Evolutionary conservation across 2,329 filamentous ascomycete genomes (phyloP).

Genomic region (Alternaria longipes): DNA sequence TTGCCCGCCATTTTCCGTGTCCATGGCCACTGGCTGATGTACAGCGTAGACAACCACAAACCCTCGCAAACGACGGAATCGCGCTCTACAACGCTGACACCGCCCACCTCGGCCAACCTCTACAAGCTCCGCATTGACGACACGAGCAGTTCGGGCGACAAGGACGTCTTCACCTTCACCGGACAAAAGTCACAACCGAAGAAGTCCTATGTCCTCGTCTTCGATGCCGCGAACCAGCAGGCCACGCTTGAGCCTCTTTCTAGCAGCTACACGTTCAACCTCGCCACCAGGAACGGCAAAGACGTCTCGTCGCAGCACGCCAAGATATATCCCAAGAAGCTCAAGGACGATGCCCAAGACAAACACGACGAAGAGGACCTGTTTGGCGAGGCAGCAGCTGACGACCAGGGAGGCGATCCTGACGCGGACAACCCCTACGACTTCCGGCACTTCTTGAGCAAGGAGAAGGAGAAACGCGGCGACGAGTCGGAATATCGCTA

Average conservation of each 20-base stretch:
- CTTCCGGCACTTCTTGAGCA: constrained; percentile 57
- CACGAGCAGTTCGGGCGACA: constrained; percentile 32
- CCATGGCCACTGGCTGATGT: constrained; percentile 21
- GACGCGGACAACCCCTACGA: constrained; percentile 60
- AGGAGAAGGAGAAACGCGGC: constrained; percentile 42
- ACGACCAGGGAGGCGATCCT: constrained; percentile 49
- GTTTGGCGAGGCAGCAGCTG: constrained; percentile 36
- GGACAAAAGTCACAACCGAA: constrained; percentile 47
- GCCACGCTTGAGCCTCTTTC: constrained; percentile 85
- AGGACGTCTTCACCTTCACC: constrained; percentile 53
- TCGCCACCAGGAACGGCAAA: constrained; percentile 72
- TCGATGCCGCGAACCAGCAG: constrained; percentile 75
- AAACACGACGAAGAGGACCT: constrained; percentile 44
- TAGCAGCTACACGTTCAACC: constrained; percentile 87
- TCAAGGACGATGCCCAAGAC: constrained; percentile 32
- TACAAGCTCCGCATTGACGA: constrained; percentile 46
- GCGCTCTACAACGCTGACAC: constrained; percentile 40
- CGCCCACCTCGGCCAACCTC: constrained; percentile 30
- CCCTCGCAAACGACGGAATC: constrained; percentile 46
- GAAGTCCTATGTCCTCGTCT: constrained; percentile 68
- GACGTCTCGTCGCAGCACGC: constrained; percentile 72
- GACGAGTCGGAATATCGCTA: constrained; percentile 43
- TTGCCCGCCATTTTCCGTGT: not conserved
- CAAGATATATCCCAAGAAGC: constrained; percentile 63
- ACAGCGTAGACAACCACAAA: constrained; percentile 56